Conservation (phyloP, 2,329 filamentous ascomycete genomes). For the Fusarium sp. region DNA sequence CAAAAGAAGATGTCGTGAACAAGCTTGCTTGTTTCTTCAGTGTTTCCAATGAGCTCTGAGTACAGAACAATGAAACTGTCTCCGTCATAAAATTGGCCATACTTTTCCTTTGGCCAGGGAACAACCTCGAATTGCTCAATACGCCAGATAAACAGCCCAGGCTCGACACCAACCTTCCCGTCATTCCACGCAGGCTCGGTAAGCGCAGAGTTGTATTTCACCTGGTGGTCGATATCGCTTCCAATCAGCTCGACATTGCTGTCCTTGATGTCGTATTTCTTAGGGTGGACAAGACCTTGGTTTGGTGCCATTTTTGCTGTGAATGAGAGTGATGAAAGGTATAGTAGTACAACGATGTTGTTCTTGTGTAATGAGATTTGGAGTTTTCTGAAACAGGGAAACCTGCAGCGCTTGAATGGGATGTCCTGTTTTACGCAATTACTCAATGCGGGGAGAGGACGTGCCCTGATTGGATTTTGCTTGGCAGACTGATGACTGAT, state of each 20-base stretch:
- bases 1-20: conserved; percentile 77
- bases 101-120: conserved; percentile 65
- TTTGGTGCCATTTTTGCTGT: conserved; percentile 66
- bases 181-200: conserved; percentile 76
- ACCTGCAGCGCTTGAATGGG: not conserved
- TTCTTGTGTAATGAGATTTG: not conserved
- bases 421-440: conserved; percentile 22
- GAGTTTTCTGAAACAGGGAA: conserved; percentile 16
- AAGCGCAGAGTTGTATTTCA: conserved; percentile 74
- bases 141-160: conserved; percentile 72
- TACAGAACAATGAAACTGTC: conserved; percentile 75
- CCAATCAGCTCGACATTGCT: conserved; percentile 75
- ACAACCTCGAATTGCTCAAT: conserved; percentile 75
- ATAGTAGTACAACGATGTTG: not conserved
- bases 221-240: conserved; percentile 71
- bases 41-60: conserved; percentile 64
- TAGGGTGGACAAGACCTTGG: conserved; percentile 69
- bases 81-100: conserved; percentile 73
- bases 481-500: conserved; percentile 36
- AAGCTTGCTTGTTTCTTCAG: conserved; percentile 58
- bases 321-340: not conserved
- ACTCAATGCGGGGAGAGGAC: conserved; percentile 35
- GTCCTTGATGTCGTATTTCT: conserved; percentile 75
- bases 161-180: conserved; percentile 61
- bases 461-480: conserved; percentile 37